Evolutionary conservation across 164 flowering plant genomes (phyloP).

Genomic region (Tinospora cordifolia): DNA sequence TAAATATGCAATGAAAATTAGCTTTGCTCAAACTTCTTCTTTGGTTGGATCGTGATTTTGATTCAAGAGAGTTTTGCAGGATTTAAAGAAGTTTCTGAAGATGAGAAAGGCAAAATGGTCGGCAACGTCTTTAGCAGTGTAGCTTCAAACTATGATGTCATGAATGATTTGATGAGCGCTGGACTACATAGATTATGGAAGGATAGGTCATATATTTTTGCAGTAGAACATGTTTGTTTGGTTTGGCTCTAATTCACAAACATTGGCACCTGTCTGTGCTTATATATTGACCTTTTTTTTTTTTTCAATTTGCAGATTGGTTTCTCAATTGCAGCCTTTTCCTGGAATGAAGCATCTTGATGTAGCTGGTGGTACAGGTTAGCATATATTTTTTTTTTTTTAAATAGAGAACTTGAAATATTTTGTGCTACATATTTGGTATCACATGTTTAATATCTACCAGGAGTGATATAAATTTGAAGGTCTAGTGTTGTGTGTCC

Average conservation of each 20-base stretch:
- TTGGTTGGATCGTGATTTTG: not conserved
- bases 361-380: slow-evolving; percentile 99
- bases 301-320: too few species aligned
- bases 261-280: not conserved
- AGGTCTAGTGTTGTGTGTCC: not conserved
- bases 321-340: slow-evolving; percentile 74
- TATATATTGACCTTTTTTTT: not conserved
- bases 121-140: slow-evolving; percentile 84
- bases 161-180: slow-evolving; percentile 97
- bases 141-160: slow-evolving; percentile 83
- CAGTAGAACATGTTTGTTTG: not conserved
- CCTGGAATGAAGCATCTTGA: slow-evolving; percentile 99
- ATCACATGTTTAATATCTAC: not conserved
- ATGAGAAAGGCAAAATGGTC: slow-evolving; percentile 76
- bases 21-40: not conserved
- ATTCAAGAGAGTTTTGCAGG: slow-evolving; percentile 36
- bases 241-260: not conserved
- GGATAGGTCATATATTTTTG: slow-evolving; percentile 56
- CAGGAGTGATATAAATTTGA: not conserved
- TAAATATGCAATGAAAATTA: too few species aligned
- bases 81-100: slow-evolving; percentile 80
- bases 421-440: not conserved
- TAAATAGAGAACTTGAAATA: not conserved
- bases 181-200: slow-evolving; percentile 95
- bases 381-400: slow-evolving; percentile 2